Evolutionary conservation across 176 grass and related monocot species (phyloP).

Genomic region (Juncus effusus): DNA sequence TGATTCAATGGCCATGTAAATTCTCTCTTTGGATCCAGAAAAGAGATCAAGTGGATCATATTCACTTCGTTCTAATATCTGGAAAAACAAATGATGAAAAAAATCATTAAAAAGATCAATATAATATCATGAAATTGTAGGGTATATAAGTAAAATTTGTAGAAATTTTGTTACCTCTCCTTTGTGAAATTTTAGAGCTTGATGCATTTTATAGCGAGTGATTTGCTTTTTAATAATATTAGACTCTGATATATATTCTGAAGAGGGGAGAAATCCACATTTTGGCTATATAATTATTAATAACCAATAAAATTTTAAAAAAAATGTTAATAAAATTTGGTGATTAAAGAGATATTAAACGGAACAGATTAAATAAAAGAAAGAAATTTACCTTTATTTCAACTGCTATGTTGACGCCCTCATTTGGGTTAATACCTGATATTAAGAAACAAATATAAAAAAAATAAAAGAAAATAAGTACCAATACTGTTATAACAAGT

Average conservation of each 20-base stretch:
- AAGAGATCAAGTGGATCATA: conserved; percentile 91
- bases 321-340: conserved; percentile 16
- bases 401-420: conserved; percentile 57
- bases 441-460: conserved; percentile 21
- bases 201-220: conserved; percentile 91
- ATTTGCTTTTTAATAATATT: conserved; percentile 83
- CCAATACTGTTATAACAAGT: conserved; percentile 13
- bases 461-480: conserved; percentile 16
- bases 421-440: conserved; percentile 50
- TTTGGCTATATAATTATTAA: conserved; percentile 53
- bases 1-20: conserved; percentile 50
- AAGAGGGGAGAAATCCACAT: conserved; percentile 87
- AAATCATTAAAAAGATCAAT: no score
- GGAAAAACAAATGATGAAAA: conserved; percentile 25
- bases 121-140: not conserved
- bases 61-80: conserved; percentile 63
- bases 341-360: not conserved
- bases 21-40: conserved; percentile 83
- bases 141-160: not conserved
- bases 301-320: conserved; percentile 22
- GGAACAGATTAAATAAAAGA: conserved; percentile 7
- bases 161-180: conserved; percentile 44
- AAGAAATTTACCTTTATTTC: conserved; percentile 78
- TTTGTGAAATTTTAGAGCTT: conserved; percentile 68
- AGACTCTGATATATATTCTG: conserved; percentile 72